These are phyloP conservation scores for Thinopyrum elongatum DNA, from an alignment of 176 grass and related monocot genomes.

Conservation along the genomic window DNA sequence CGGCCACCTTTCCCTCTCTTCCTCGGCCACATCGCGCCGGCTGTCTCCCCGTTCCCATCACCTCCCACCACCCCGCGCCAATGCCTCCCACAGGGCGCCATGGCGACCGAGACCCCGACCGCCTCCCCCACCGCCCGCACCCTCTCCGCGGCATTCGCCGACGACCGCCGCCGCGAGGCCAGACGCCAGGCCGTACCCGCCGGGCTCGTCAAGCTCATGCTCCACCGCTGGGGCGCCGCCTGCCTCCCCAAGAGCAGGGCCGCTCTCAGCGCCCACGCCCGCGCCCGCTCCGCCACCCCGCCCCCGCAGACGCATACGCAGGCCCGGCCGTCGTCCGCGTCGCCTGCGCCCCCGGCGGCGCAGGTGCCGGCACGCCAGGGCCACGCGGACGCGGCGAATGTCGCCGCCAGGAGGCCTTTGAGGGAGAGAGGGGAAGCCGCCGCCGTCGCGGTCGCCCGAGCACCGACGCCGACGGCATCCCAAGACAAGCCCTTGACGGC, in stretches of 20 bases:
- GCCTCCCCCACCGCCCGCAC: background rate
- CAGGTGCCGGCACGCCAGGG: background rate
- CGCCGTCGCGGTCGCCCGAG: background rate
- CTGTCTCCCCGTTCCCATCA: too few species aligned
- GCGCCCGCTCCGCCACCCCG: too few species aligned
- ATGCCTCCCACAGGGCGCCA: too few species aligned
- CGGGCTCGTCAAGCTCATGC: background rate
- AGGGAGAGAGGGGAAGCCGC: conserved; percentile 48
- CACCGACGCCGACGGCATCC: background rate
- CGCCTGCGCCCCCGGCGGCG: background rate
- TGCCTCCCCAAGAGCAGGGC: conserved; percentile 1
- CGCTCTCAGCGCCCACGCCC: background rate
- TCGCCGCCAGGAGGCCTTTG: conserved; percentile 46
- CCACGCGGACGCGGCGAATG: background rate
- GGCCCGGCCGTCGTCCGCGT: background rate
- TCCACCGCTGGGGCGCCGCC: conserved; percentile 24
- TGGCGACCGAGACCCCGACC: too few species aligned
- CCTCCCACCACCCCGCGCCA: too few species aligned
- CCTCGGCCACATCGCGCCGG: too few species aligned
- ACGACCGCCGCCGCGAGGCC: conserved; percentile 24
- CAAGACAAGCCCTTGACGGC: background rate
- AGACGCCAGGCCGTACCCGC: background rate
- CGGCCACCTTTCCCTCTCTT: too few species aligned
- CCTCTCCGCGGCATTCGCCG: conserved; percentile 22
- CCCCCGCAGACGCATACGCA: background rate